Base-by-base conservation (phyloP, 1,139 yeast species). In the Pichia sp. region DNA sequence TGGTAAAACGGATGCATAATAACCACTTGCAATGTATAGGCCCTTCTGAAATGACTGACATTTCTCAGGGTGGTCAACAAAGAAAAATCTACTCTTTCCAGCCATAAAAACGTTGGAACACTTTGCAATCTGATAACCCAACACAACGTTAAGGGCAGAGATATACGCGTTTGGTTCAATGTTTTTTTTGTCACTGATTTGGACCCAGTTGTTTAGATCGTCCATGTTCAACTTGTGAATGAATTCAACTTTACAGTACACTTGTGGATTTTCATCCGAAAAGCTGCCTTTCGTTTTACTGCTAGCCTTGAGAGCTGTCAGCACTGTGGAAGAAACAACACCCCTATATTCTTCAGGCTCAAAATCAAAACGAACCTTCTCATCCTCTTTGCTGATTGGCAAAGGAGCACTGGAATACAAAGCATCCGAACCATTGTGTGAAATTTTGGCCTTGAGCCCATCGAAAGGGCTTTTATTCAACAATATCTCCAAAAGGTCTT, bases 101-200 rank as follows among this genome's bases (percentile, higher is more conserved):
- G 70, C 64, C 47, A 64, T 51, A 27, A 64, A 63, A 34, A 61
- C 57, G 54, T 66, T 62, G 20, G 58, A 51, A 44, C 55, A 34
- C 41, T 60, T 60, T 0, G 64, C 48, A 49, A 63, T 62, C 47
- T 61, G 58, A 36, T 60, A 63, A 34, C 65, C 64, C 27, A 62
- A 48, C 2, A 58, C 56, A 38, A 57, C 59, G 48, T 61, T 61
- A 5, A 63, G 50, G 2, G 64, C 66, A 48, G 54, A 58, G 33
- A 63, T 57, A 43, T 62, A 63, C 5, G 63, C 60, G 38, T 55
- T 52, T 29, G 62, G 50, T 34, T 61, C 62, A 49, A 61, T 54
- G 14, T 56, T 58, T 12, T 55, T 57, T 7, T 58, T 60, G n/a
- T 61, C 77, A 70, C 33, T 65, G 65, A 51, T 72, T 48, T 70